Percentiles rank a stretch among this genome's conserved stretches.
These are phyloP conservation scores for Halophytophthora batemanensis DNA, from an alignment of 352 stramenopile genomes.

Conservation along the genomic window DNA sequence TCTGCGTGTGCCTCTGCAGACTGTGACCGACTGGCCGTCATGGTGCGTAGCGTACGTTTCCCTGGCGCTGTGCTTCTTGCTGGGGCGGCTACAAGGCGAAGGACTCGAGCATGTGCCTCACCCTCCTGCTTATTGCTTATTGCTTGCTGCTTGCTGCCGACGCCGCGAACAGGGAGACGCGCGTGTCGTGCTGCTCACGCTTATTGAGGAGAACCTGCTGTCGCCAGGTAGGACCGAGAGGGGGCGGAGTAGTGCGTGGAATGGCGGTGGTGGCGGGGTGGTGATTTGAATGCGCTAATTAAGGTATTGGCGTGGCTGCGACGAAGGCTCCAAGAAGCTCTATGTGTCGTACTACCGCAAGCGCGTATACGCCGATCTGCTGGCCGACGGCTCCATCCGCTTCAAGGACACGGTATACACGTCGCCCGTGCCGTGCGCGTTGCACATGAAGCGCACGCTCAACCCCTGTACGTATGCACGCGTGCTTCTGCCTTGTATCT, in stretches of 20 bases:
- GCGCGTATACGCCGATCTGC: constrained; percentile 69
- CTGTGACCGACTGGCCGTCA: not conserved
- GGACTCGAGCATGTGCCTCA: not conserved
- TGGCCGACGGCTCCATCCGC: constrained; percentile 71
- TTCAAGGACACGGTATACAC: constrained; percentile 80
- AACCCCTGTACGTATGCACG: constrained; percentile 52
- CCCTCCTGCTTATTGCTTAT: too few species aligned
- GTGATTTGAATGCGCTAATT: not conserved
- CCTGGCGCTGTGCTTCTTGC: not conserved
- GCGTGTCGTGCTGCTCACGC: constrained; percentile 53
- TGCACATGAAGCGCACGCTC: constrained; percentile 81
- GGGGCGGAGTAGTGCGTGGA: not conserved
- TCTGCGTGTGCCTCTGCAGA: too few species aligned
- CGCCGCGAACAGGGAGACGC: constrained; percentile 45
- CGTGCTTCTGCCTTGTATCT: not conserved
- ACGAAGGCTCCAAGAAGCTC: constrained; percentile 69
- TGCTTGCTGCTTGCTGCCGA: not conserved
- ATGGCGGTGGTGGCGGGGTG: not conserved
- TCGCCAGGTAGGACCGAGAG: constrained; percentile 26
- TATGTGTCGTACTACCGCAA: constrained; percentile 85
- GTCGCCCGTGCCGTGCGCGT: constrained; percentile 59
- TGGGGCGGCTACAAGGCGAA: not conserved
- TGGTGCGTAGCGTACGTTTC: not conserved
- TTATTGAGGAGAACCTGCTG: constrained; percentile 74
- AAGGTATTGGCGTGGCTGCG: not conserved